phyloP scores from a whole-genome alignment of 768 basidiomycete species.

The Lactarius sanguifluus region DNA sequence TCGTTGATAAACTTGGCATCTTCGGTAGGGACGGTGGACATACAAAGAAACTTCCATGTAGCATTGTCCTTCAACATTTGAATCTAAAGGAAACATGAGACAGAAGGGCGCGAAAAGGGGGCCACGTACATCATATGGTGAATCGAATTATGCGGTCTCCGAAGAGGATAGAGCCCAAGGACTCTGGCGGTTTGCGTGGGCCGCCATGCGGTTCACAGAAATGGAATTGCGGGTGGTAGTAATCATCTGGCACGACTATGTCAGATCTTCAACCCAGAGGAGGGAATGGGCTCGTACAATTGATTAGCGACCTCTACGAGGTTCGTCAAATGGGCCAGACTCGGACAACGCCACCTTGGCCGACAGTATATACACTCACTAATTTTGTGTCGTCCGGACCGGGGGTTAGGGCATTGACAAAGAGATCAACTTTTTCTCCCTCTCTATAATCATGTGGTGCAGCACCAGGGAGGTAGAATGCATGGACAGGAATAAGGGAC shows the following conservation, averaged over 20 bases:
- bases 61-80: slow-evolving; percentile 75
- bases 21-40: slow-evolving; percentile 54
- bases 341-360: not conserved
- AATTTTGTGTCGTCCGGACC: slow-evolving; percentile 68
- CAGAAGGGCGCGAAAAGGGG: slow-evolving; percentile 7
- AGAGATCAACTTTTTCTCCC: slow-evolving; percentile 74
- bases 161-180: slow-evolving; percentile 88
- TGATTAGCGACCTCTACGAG: slow-evolving; percentile 82
- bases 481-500: slow-evolving; percentile 36
- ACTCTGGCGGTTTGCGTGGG: slow-evolving; percentile 73
- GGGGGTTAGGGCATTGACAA: slow-evolving; percentile 83
- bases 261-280: slow-evolving; percentile 1
- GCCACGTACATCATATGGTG: slow-evolving; percentile 74
- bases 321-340: not conserved
- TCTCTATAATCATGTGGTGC: slow-evolving; percentile 79
- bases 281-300: slow-evolving; percentile 53
- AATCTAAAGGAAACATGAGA: slow-evolving; percentile 48
- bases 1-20: slow-evolving; percentile 90
- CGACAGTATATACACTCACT: slow-evolving; percentile 44
- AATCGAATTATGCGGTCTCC: slow-evolving; percentile 91
- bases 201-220: slow-evolving; percentile 84
- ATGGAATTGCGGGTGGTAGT: slow-evolving; percentile 82
- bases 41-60: slow-evolving; percentile 78
- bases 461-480: slow-evolving; percentile 91
- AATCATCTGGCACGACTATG: slow-evolving; percentile 63